Evolutionary conservation across 1,284 basidiomycete genomes (phyloP).

Genomic region (Ustilago hordei): DNA sequence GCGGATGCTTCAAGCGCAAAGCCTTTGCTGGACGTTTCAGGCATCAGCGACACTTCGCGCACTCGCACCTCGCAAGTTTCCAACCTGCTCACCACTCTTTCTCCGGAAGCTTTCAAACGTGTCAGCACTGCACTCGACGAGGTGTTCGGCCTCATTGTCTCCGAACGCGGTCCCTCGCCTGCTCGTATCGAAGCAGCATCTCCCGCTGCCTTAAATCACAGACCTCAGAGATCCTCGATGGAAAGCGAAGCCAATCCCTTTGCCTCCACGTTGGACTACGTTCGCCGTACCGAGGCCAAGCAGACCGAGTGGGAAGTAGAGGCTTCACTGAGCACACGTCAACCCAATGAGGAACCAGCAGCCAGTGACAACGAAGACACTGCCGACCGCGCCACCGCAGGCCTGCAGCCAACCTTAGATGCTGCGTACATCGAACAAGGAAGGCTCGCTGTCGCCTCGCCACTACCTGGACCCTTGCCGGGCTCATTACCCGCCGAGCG

Average conservation of each 20-base stretch:
- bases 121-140: slow-evolving; percentile 65
- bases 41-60: slow-evolving; percentile 9
- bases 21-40: slow-evolving; percentile 14
- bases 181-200: background rate
- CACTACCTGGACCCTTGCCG: slow-evolving; percentile 7
- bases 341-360: background rate
- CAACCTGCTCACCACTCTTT: slow-evolving; percentile 46
- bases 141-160: slow-evolving; percentile 57
- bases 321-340: background rate
- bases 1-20: background rate
- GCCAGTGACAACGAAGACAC: slow-evolving; percentile 11
- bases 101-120: slow-evolving; percentile 62
- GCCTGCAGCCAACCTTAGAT: slow-evolving; percentile 12
- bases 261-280: slow-evolving; percentile 47
- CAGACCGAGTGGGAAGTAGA: background rate
- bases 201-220: background rate
- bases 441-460: slow-evolving; percentile 13
- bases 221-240: slow-evolving; percentile 27
- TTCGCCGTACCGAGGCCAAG: slow-evolving; percentile 12
- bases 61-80: slow-evolving; percentile 27
- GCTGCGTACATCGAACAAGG: slow-evolving; percentile 22
- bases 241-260: slow-evolving; percentile 57
- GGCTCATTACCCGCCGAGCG: slow-evolving; percentile 10
- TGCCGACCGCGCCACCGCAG: slow-evolving; percentile 23
- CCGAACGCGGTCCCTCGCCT: slow-evolving; percentile 24